Percentiles rank a stretch among this genome's conserved stretches.
Evolutionary conservation across 2,329 filamentous ascomycete genomes (phyloP).

Genomic region (Xylaria arbuscula): DNA sequence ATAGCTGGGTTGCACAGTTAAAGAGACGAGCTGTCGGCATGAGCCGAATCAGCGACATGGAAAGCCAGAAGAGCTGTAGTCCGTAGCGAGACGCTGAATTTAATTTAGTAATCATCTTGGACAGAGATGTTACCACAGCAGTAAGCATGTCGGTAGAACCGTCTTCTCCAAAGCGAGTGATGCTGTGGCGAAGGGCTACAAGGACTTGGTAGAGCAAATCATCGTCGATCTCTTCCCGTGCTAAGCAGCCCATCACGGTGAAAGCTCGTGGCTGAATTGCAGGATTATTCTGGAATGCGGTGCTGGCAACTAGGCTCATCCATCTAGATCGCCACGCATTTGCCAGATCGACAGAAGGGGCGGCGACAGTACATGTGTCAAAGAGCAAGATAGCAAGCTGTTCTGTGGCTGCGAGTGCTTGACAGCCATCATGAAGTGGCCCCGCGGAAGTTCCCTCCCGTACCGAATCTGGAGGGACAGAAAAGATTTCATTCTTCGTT

Average conservation of each 20-base stretch:
- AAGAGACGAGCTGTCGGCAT: slow-evolving; percentile 69
- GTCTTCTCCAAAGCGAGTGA: slow-evolving; percentile 73
- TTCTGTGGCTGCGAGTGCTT: slow-evolving; percentile 67
- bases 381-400: slow-evolving; percentile 70
- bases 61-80: slow-evolving; percentile 76
- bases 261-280: slow-evolving; percentile 77
- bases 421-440: slow-evolving; percentile 64
- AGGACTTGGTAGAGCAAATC: slow-evolving; percentile 77
- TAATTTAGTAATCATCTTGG: slow-evolving; percentile 77
- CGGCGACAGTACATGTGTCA: slow-evolving; percentile 71
- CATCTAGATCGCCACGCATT: slow-evolving; percentile 77
- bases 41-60: slow-evolving; percentile 72
- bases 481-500: slow-evolving; percentile 68
- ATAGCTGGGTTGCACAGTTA: slow-evolving; percentile 72
- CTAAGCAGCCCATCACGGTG: slow-evolving; percentile 76
- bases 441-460: slow-evolving; percentile 67
- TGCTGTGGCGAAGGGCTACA: slow-evolving; percentile 72
- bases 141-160: slow-evolving; percentile 75
- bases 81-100: slow-evolving; percentile 74
- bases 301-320: slow-evolving; percentile 79
- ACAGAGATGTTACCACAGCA: slow-evolving; percentile 73
- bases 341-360: slow-evolving; percentile 71
- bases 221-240: slow-evolving; percentile 77
- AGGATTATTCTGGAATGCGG: slow-evolving; percentile 78
- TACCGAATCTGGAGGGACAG: slow-evolving; percentile 57